These are phyloP conservation scores for Parathielavia hyrcaniae DNA, from an alignment of 495 filamentous ascomycete species.

Conservation along the genomic window DNA sequence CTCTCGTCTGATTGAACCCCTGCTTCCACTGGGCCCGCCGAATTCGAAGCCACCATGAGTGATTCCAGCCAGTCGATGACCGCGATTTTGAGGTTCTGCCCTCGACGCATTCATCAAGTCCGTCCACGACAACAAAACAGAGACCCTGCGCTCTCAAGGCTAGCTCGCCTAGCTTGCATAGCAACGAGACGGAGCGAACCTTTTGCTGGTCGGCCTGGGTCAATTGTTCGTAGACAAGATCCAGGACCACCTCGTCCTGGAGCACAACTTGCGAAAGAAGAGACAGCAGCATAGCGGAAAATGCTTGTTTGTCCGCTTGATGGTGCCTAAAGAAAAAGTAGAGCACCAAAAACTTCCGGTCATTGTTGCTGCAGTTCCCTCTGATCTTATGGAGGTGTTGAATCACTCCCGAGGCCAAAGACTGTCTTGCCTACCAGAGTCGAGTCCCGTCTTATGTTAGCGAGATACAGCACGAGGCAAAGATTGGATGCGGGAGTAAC, in stretches of 20 bases:
- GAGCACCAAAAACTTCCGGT: not conserved
- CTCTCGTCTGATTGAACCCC: not conserved
- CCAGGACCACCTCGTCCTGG: not conserved
- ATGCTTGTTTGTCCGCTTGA: not conserved
- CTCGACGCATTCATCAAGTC: not conserved
- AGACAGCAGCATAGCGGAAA: not conserved
- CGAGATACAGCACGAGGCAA: too few relatives aligned
- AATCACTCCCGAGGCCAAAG: not conserved
- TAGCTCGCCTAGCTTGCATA: not conserved
- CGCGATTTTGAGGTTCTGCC: not conserved
- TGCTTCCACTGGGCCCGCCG: not conserved
- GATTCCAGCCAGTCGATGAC: not conserved
- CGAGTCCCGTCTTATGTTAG: too few relatives aligned
- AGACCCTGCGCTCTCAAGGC: not conserved
- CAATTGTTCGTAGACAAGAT: not conserved
- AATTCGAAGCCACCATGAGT: not conserved
- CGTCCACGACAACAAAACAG: conserved; percentile 1
- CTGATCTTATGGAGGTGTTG: not conserved
- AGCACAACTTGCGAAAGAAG: not conserved
- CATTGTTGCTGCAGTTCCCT: not conserved
- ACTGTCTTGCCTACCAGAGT: not conserved
- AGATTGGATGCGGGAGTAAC: too few relatives aligned
- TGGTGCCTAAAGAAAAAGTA: conserved; percentile 7
- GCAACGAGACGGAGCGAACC: not conserved
- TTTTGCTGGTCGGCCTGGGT: not conserved